These are phyloP conservation scores for Aethionema arabicum DNA, from an alignment of 345 rosid species.

Conservation along the genomic window DNA sequence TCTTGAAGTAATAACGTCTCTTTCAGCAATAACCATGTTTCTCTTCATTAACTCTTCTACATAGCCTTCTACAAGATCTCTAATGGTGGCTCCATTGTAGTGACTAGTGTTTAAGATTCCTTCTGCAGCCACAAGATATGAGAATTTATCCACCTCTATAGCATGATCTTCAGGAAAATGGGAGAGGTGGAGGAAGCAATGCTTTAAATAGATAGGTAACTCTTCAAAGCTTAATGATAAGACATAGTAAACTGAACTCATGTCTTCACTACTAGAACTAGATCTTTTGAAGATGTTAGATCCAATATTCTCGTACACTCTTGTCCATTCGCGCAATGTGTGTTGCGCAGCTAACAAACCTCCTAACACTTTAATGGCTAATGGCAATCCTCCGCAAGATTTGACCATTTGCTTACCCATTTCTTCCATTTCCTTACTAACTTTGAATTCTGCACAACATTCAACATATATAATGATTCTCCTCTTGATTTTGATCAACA, in stretches of 20 bases:
- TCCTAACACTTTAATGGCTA: slow-evolving; percentile 9
- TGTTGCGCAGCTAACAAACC: slow-evolving; percentile 15
- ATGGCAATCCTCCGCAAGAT: slow-evolving; percentile 21
- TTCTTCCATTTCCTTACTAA: slow-evolving; percentile 10
- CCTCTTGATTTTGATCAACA: neutral
- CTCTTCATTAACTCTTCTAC: slow-evolving; percentile 27
- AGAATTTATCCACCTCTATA: slow-evolving; percentile 29
- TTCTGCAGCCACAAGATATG: slow-evolving; percentile 43
- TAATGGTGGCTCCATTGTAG: slow-evolving; percentile 18
- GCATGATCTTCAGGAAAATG: slow-evolving; percentile 26
- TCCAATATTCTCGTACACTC: neutral
- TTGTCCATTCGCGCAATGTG: slow-evolving; percentile 8
- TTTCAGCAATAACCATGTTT: slow-evolving; percentile 33
- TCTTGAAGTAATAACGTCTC: neutral
- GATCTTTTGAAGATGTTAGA: neutral
- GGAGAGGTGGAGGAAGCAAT: slow-evolving; percentile 11
- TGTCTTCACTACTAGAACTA: neutral
- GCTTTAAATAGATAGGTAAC: slow-evolving; percentile 20
- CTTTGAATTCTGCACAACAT: neutral
- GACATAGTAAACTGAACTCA: neutral
- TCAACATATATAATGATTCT: too few species aligned
- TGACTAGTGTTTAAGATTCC: slow-evolving; percentile 25
- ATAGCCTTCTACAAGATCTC: slow-evolving; percentile 29
- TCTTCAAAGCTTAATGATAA: slow-evolving; percentile 28
- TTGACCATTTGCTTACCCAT: slow-evolving; percentile 14